Evolutionary conservation across 176 grass and related monocot genomes (phyloP).

Genomic region (Tuctoria greenei): DNA sequence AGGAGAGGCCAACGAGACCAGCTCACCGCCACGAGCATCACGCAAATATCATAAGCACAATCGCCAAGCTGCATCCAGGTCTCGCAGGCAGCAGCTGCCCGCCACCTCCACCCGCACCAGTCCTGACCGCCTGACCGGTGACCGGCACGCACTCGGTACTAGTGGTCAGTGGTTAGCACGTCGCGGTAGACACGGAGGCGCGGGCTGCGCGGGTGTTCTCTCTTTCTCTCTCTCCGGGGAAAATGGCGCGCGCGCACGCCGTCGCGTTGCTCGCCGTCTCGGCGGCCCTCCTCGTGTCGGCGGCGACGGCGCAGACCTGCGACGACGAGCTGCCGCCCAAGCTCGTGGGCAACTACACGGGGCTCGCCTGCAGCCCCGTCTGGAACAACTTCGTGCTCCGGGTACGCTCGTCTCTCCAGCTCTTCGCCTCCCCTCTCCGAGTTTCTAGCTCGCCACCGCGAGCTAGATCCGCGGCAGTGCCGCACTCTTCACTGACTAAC

Average conservation of each 20-base stretch:
- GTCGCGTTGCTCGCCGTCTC: constrained; percentile 37
- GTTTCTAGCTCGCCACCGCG: neutral
- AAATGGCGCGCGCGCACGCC: constrained; percentile 43
- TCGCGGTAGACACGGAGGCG: constrained; percentile 16
- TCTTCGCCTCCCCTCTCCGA: neutral
- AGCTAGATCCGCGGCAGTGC: neutral
- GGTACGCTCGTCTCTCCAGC: constrained; percentile 39
- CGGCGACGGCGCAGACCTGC: constrained; percentile 56
- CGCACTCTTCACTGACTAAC: neutral
- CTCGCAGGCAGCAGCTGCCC: constrained; percentile 9
- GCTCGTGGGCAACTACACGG: constrained; percentile 69
- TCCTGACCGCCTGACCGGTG: too few species aligned
- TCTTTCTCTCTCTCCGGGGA: neutral
- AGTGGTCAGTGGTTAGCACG: neutral
- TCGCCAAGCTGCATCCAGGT: constrained; percentile 30
- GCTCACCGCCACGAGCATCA: constrained; percentile 16
- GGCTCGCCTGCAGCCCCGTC: constrained; percentile 68
- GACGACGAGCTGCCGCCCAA: constrained; percentile 42
- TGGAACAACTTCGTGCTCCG: constrained; percentile 95
- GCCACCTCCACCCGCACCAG: constrained; percentile 20
- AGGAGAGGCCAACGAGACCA: neutral
- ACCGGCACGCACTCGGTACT: neutral
- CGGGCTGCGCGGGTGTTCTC: neutral
- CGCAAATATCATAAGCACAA: constrained; percentile 36
- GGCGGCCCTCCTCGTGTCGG: constrained; percentile 32